Base-by-base conservation (phyloP, 208 protist genomes). In the Crithidia bombi region DNA sequence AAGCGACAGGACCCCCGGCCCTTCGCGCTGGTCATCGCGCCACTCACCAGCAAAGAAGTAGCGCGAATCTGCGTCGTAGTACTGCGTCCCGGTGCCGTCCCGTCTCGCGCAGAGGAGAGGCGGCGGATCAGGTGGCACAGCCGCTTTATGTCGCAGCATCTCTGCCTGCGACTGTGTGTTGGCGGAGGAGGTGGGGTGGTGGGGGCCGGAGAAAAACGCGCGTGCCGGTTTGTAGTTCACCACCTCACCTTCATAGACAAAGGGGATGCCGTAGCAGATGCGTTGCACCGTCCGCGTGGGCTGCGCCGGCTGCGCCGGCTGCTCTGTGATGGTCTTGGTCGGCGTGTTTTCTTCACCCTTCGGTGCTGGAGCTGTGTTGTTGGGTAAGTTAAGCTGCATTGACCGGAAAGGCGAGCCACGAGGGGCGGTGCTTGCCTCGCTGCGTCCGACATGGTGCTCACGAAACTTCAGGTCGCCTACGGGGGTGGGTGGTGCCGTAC, bases 1-100 rank as follows among this genome's bases (percentile, higher is more conserved):
- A 23, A 91, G 55, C 11, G 86, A 89, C 5, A 91, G 47, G 15
- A 78, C 67, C 0, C 89, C 89, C 10, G 36, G 12, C 0, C 89
- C 89, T 15, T 86, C 65, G 25, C 72, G 72, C 64, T 78, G 61
- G 67, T 91, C 83, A 7, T 79, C 32, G n/a, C 23, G 50, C 89
- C 89, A 94, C 51, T 33, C 44, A 11, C 89, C 89, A 0, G 72
- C 49, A 51, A 85, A 91, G 43, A 80, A 86, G 63, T 56, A 41
- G n/a, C 55, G 9, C 39, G 30, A 26, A 10, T 14, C 47, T 7
- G 71, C 57, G 25, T 87, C 82, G 63, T 87, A 79, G 32, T 81
- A 81, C 64, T 73, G 52, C 19, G 61, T 79, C 23, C 73, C 78
- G 23, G 56, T 28, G 21, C 77, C 82, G 2, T 81, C 74, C 10